Percentiles rank a stretch among this genome's conserved stretches.
Evolutionary conservation across 2,329 filamentous ascomycete genomes (phyloP).

Genomic region (Neofusicoccum ribis): DNA sequence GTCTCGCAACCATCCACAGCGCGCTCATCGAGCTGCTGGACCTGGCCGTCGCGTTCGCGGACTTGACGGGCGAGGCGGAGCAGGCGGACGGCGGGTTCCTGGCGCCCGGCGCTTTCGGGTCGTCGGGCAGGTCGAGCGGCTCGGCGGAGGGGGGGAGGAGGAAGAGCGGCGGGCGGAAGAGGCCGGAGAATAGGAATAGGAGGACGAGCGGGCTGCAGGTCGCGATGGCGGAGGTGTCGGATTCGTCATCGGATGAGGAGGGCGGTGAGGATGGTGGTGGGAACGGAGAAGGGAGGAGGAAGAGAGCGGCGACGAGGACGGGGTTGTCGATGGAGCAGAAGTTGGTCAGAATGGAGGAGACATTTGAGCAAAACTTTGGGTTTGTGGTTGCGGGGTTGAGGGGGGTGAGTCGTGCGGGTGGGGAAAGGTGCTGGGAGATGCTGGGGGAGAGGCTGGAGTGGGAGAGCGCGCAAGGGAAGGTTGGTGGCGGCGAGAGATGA

Average conservation of each 20-base stretch:
- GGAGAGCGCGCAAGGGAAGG: slow-evolving; percentile 22
- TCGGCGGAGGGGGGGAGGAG: slow-evolving; percentile 29
- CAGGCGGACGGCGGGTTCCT: slow-evolving; percentile 30
- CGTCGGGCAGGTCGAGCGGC: slow-evolving; percentile 27
- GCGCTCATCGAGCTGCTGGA: slow-evolving; percentile 76
- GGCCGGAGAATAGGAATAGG: not conserved
- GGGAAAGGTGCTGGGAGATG: slow-evolving; percentile 74
- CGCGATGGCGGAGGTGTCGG: slow-evolving; percentile 12
- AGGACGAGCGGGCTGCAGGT: slow-evolving; percentile 16
- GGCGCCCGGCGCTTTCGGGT: slow-evolving; percentile 27
- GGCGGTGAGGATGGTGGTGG: slow-evolving; percentile 34
- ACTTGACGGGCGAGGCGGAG: slow-evolving; percentile 51
- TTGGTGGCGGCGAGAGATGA: not conserved
- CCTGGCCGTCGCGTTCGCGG: slow-evolving; percentile 68
- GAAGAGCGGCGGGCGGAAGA: slow-evolving; percentile 21
- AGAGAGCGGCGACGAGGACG: not conserved
- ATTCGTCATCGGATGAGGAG: slow-evolving; percentile 31
- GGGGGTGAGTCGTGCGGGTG: slow-evolving; percentile 72
- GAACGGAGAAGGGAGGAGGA: slow-evolving; percentile 18
- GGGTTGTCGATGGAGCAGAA: slow-evolving; percentile 50
- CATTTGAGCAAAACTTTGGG: slow-evolving; percentile 65
- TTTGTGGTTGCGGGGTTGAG: slow-evolving; percentile 74
- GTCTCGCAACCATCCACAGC: slow-evolving; percentile 69
- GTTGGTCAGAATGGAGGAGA: slow-evolving; percentile 58
- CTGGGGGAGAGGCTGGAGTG: slow-evolving; percentile 77